Base-by-base conservation (phyloP, 345 rosid genomes). In the Pistacia vera region DNA sequence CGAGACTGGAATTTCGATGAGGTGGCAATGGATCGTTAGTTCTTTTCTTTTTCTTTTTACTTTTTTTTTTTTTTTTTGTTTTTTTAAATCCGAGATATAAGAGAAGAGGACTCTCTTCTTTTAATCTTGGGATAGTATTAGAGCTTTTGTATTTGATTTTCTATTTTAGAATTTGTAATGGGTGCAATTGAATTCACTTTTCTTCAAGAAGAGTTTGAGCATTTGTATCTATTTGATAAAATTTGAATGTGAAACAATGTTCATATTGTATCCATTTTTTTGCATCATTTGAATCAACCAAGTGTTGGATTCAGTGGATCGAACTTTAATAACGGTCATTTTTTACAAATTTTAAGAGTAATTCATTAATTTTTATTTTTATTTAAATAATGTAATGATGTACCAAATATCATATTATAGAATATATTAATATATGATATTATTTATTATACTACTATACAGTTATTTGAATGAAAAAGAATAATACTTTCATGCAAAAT, bases 1-100 rank as follows among this genome's bases (percentile, higher is more conserved):
- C 88, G 97, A 84, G 97, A 95, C 88, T 95, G 99, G 99, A 93
- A 95, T 83, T 95, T 95, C 12, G 92, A 89, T 9, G 91, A 89
- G 86, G 86, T 57, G 9, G 87, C 68, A 49, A 71, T 86, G 77
- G 88, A 84, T 79, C 86, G 82, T 71, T 92, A 89, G 85, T 70
- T 60, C 6, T 41, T 41, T 5, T 41, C 44, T 25, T 25, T 25
- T 25, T 25, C 25, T 25, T 25, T 25, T 25, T 25, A 25, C 25
- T 25, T 8, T 7, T 8, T 7, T 41, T 41, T 5, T 41, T 1
- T 6, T 41, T 41, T 5, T 5, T 41, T 1, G 0, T 41, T 41
- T 5, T 28, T 66, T 11, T 36, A 54, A 49, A 33, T 22, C 57
- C 20, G 68, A 41, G 59, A 63, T 59, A 48, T 28, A 22, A 78